Conservation (phyloP, 805 yeast genomes). For the Kockiozyma suomiensis region DNA sequence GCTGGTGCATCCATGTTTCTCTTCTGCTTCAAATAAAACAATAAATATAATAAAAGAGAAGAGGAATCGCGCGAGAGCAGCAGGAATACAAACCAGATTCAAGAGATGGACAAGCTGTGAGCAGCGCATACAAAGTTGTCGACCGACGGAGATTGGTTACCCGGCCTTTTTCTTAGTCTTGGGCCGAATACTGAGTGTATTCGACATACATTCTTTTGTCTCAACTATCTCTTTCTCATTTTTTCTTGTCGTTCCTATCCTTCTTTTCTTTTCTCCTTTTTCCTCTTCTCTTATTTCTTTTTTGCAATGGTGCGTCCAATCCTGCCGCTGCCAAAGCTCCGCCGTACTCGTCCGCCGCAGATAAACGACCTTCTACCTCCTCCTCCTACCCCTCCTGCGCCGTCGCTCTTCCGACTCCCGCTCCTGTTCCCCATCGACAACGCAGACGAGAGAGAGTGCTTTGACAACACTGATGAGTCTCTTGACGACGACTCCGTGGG, state of each 20-base stretch:
- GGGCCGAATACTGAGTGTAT: no score
- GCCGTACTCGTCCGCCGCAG: slow-evolving; percentile 1
- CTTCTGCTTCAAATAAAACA: no score
- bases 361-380: neutral
- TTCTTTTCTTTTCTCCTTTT: neutral
- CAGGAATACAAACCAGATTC: no score
- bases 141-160: no score
- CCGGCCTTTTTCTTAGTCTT: no score
- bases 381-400: neutral
- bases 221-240: no score
- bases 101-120: no score
- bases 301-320: slow-evolving; percentile 22
- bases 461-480: slow-evolving; percentile 1
- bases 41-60: no score
- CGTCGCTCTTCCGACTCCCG: slow-evolving; percentile 25
- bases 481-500: neutral
- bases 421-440: slow-evolving; percentile 9
- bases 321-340: slow-evolving; percentile 28
- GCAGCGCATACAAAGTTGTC: no score
- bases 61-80: no score
- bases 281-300: neutral
- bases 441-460: slow-evolving; percentile 14
- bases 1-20: slow-evolving; percentile 36
- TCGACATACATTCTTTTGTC: no score
- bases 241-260: neutral